Evolutionary conservation across 2,329 filamentous ascomycete species (phyloP).

Genomic region (Pseudogymnoascus sp.): DNA sequence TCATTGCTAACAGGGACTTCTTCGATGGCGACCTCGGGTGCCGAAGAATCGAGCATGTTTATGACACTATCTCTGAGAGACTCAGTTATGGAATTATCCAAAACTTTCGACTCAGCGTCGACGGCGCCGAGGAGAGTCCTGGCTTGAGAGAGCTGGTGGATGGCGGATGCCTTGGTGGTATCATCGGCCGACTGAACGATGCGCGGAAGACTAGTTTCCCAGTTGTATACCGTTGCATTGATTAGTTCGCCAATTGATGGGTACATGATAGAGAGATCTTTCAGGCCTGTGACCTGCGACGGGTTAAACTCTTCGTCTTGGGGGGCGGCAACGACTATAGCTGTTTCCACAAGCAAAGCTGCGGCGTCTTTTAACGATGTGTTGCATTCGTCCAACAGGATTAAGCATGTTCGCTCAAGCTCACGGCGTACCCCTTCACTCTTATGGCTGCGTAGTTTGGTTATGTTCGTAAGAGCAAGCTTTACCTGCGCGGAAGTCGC

Average conservation of each 20-base stretch:
- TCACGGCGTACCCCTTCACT: slow-evolving; percentile 60
- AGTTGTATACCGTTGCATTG: slow-evolving; percentile 67
- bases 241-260: slow-evolving; percentile 54
- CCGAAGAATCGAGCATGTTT: slow-evolving; percentile 20
- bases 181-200: slow-evolving; percentile 82
- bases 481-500: slow-evolving; percentile 77
- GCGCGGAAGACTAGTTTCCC: slow-evolving; percentile 72
- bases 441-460: slow-evolving; percentile 66
- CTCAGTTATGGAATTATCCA: slow-evolving; percentile 59
- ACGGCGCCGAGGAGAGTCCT: slow-evolving; percentile 58
- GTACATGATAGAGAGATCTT: slow-evolving; percentile 56
- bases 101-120: slow-evolving; percentile 54
- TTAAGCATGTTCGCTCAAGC: slow-evolving; percentile 63
- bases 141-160: slow-evolving; percentile 70
- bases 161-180: slow-evolving; percentile 59
- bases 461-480: slow-evolving; percentile 67
- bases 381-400: slow-evolving; percentile 71
- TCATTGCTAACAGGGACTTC: slow-evolving; percentile 12
- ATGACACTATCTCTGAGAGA: slow-evolving; percentile 69
- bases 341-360: slow-evolving; percentile 69
- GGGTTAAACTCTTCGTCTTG: slow-evolving; percentile 36
- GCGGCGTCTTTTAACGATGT: slow-evolving; percentile 61
- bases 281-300: slow-evolving; percentile 41
- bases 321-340: slow-evolving; percentile 58
- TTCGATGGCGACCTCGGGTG: slow-evolving; percentile 23